Base-by-base conservation (phyloP, 2,329 filamentous ascomycete genomes). In the Trichoderma harzianum region DNA sequence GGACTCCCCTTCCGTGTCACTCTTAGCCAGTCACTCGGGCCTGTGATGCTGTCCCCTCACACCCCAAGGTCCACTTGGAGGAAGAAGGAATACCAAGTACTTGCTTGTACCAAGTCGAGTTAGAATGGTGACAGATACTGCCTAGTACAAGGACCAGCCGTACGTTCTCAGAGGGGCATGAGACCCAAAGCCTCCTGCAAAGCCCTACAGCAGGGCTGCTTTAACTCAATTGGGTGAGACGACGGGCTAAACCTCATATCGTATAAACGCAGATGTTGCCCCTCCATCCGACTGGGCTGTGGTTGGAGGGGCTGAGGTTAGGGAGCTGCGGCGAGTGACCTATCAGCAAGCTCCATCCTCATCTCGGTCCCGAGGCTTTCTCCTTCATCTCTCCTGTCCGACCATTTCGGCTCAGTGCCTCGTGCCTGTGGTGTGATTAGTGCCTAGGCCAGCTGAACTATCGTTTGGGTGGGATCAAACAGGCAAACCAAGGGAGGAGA, bases 171-270 rank as follows among this genome's bases (percentile, higher is more conserved):
- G 32, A 43, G 57, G 55, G n/a, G 36, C 55, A 60, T 43, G 65
- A 69, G 24, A 55, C 36, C 64, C 28, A 34, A 39, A 30, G 51
- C 55, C 64, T 58, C 53, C 32, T 58, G 51, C 64, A 58, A 47
- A 69, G 66, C 66, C 66, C 66, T 69, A 69, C 66, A 69, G 55
- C 66, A 69, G 66, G 66, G 66, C 66, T 69, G 66, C 66, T 47
- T 51, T 69, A 69, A 47, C 66, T 69, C 51, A n/a, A 58, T 67
- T 43, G 64, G 64, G 64, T 58, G 51, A 43, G 24, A 36, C 10
- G 26, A 7, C 21, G 18, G 51, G 7, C 32, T 28, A 30, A 43
- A n/a, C 64, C 64, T 55, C 60, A 62, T 26, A 43, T 53, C 28
- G 32, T 36, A 43, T 43, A 51, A 28, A 30, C 51, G 16, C 18